A percentile compares a stretch with the other conserved stretches of the same genome.
phyloP scores from a whole-genome alignment of 148 eudicot species.

The Pharnaceum exiguum region DNA sequence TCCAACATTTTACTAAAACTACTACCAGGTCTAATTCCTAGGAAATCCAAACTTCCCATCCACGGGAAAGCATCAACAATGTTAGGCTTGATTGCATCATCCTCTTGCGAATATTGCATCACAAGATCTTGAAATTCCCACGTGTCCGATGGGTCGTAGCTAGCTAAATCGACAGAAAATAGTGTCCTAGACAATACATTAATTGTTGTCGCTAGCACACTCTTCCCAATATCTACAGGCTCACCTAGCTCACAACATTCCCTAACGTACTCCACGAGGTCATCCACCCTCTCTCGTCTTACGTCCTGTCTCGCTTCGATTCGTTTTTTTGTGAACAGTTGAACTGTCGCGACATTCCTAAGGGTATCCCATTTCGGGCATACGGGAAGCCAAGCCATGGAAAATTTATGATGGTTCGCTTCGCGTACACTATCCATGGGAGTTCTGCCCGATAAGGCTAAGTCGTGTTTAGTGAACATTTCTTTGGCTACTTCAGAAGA shows the following conservation, averaged over 20 bases:
- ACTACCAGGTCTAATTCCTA: neutral
- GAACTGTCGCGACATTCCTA: conserved; percentile 14
- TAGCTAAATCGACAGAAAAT: conserved; percentile 22
- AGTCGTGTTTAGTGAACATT: conserved; percentile 11
- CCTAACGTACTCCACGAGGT: conserved; percentile 13
- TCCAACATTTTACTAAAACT: neutral
- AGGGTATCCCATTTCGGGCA: conserved; percentile 19
- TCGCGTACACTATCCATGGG: neutral
- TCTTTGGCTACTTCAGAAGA: conserved; percentile 22
- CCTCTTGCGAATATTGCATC: neutral
- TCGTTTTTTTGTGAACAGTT: conserved; percentile 20
- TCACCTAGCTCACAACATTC: neutral
- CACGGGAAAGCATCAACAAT: conserved; percentile 23
- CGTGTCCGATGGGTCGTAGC: neutral
- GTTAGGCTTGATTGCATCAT: conserved; percentile 15
- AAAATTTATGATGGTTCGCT: conserved; percentile 7
- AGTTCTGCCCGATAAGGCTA: conserved; percentile 2
- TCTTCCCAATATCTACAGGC: conserved; percentile 22
- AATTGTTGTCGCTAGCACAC: conserved; percentile 17
- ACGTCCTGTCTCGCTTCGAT: conserved; percentile 18
- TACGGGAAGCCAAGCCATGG: conserved; percentile 14
- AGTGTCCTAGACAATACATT: conserved; percentile 26
- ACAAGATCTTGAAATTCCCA: conserved; percentile 20
- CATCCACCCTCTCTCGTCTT: conserved; percentile 20
- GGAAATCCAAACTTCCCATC: conserved; percentile 11